These are phyloP conservation scores for Cyberlindnera nakhonratchasimensis DNA, from an alignment of 805 yeast genomes.

Conservation along the genomic window DNA sequence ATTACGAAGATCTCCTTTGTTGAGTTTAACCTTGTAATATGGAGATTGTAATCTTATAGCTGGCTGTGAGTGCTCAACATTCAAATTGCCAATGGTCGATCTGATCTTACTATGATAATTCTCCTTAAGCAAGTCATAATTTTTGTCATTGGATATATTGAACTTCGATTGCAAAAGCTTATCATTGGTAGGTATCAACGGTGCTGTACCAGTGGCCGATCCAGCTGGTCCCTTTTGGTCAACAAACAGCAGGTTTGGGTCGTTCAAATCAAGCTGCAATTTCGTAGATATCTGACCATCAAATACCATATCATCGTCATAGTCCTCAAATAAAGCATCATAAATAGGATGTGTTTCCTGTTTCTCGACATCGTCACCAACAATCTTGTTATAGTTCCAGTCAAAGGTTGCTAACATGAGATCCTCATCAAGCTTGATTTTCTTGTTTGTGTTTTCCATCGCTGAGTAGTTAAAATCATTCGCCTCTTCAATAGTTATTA, in stretches of 20 bases:
- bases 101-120: constrained; percentile 91
- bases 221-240: constrained; percentile 32
- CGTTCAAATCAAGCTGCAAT: constrained; percentile 77
- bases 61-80: constrained; percentile 87
- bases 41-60: constrained; percentile 88
- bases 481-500: constrained; percentile 18
- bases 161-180: constrained; percentile 56
- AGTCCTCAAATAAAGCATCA: constrained; percentile 33
- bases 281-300: constrained; percentile 53
- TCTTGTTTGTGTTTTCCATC: constrained; percentile 16
- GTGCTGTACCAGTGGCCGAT: constrained; percentile 11
- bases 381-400: constrained; percentile 69
- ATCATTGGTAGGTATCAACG: constrained; percentile 49
- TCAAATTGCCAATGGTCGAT: constrained; percentile 85
- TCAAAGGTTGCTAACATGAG: constrained; percentile 66
- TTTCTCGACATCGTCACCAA: constrained; percentile 38
- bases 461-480: constrained; percentile 14
- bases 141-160: constrained; percentile 84
- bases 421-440: constrained; percentile 39
- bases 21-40: constrained; percentile 74
- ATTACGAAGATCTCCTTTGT: constrained; percentile 64
- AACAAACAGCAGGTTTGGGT: constrained; percentile 70
- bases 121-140: constrained; percentile 75
- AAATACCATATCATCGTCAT: constrained; percentile 69
- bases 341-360: constrained; percentile 4